Percentiles rank a stretch among this genome's conserved stretches.
Evolutionary conservation across 106 monocot species (phyloP).

Genomic region (Allium fistulosum): DNA sequence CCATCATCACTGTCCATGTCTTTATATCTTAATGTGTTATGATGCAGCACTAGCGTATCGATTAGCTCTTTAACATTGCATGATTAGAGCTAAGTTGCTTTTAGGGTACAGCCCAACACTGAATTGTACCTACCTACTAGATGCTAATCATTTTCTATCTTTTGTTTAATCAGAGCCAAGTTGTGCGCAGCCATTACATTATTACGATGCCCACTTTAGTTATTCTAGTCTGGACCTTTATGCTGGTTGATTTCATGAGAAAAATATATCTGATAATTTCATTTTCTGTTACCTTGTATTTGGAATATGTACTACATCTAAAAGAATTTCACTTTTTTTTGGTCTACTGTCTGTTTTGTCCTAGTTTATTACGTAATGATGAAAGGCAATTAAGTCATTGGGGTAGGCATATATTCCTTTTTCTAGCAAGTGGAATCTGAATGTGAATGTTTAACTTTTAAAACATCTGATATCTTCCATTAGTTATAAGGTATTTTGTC

Average conservation of each 20-base stretch:
- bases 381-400: not conserved
- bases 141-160: too few species aligned
- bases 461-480: not conserved
- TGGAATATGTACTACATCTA: slow-evolving; percentile 12
- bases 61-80: not conserved
- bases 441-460: not conserved
- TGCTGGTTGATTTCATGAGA: slow-evolving; percentile 4
- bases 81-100: too few species aligned
- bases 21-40: too few species aligned
- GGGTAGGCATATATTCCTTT: slow-evolving; percentile 8
- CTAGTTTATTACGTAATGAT: not conserved
- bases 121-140: too few species aligned
- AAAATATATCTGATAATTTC: not conserved
- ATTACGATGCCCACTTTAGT: slow-evolving; percentile 17
- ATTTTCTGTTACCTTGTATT: slow-evolving; percentile 5
- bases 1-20: too few species aligned
- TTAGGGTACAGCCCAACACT: too few species aligned
- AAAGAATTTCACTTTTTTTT: not conserved
- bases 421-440: not conserved
- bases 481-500: not conserved
- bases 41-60: not conserved
- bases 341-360: slow-evolving; percentile 1
- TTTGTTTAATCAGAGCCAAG: too few species aligned
- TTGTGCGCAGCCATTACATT: too few species aligned
- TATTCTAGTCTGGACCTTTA: slow-evolving; percentile 18